Conservation (phyloP, 768 basidiomycete genomes). For the Thelephora ganbajun region DNA sequence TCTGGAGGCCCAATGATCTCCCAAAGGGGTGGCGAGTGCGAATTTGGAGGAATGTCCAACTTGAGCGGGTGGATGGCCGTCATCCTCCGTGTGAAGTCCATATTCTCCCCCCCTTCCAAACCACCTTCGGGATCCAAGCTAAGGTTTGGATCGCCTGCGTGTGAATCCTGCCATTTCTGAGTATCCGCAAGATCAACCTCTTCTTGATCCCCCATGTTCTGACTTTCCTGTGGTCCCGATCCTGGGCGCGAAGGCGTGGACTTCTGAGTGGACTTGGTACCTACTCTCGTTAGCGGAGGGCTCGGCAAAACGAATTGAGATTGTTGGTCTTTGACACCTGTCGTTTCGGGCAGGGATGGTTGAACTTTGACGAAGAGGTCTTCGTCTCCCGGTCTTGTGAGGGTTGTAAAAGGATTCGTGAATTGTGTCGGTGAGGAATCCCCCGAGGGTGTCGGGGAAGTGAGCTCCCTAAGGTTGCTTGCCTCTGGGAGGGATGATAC, state of each 20-base stretch:
- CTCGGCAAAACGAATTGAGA: conserved; percentile 16
- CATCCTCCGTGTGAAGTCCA: not conserved
- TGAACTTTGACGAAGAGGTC: too few species aligned
- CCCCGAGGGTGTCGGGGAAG: too few species aligned
- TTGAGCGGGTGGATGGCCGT: conserved; percentile 24
- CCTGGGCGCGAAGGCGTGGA: not conserved
- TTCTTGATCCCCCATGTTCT: conserved; percentile 1
- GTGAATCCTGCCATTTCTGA: not conserved
- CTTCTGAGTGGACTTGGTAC: conserved; percentile 7
- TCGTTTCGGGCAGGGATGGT: not conserved
- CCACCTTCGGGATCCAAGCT: not conserved
- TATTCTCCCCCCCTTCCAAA: not conserved
- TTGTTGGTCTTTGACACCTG: conserved; percentile 11
- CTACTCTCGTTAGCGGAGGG: conserved; percentile 17
- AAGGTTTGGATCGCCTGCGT: conserved; percentile 3
- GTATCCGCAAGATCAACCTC: conserved; percentile 6
- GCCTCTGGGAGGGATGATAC: too few species aligned
- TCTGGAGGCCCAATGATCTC: conserved; percentile 32
- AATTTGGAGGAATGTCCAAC: conserved; percentile 27
- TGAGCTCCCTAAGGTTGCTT: too few species aligned
- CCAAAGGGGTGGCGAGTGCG: conserved; percentile 53
- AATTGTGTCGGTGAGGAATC: too few species aligned
- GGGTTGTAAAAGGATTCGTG: too few species aligned
- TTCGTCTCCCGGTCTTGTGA: too few species aligned
- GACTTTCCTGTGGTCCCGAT: conserved; percentile 1